Percentiles rank a stretch among this genome's conserved stretches.
These are phyloP conservation scores for Beauveria medogensis DNA, from an alignment of 2,329 filamentous ascomycete species.

Conservation along the genomic window DNA sequence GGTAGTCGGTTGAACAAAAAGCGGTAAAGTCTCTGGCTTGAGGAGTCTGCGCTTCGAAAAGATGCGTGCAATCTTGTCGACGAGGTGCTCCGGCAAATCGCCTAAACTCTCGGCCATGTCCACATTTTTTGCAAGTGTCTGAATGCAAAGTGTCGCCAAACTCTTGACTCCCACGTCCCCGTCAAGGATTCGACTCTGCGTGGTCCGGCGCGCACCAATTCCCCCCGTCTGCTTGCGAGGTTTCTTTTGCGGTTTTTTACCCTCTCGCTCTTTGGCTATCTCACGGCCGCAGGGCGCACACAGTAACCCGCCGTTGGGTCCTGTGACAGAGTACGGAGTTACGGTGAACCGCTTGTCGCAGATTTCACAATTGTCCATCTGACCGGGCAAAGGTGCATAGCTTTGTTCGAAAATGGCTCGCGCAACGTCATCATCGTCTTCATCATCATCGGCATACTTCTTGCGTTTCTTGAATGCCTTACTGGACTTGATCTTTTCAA, in stretches of 20 bases:
- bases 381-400: conserved; percentile 60
- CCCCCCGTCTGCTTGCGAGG: conserved; percentile 43
- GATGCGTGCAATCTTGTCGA: conserved; percentile 52
- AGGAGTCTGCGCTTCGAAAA: conserved; percentile 54
- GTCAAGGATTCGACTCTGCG: conserved; percentile 79
- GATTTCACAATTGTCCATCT: conserved; percentile 79
- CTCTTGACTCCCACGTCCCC: conserved; percentile 63
- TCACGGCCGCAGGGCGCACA: conserved; percentile 76
- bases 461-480: conserved; percentile 51
- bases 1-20: conserved; percentile 47
- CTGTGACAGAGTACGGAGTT: conserved; percentile 77
- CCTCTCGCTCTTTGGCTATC: conserved; percentile 52
- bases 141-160: conserved; percentile 55
- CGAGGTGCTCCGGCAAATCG: conserved; percentile 43
- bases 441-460: conserved; percentile 27
- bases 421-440: conserved; percentile 44
- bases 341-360: conserved; percentile 89
- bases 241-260: conserved; percentile 28
- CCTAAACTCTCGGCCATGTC: conserved; percentile 55
- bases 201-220: conserved; percentile 59
- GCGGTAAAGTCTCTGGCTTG: conserved; percentile 42
- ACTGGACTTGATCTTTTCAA: conserved; percentile 54
- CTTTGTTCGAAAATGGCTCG: conserved; percentile 39
- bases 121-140: conserved; percentile 55
- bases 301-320: conserved; percentile 76